Conservation (phyloP, 2,329 filamentous ascomycete species). For the Arthrobotrys sinensis region DNA sequence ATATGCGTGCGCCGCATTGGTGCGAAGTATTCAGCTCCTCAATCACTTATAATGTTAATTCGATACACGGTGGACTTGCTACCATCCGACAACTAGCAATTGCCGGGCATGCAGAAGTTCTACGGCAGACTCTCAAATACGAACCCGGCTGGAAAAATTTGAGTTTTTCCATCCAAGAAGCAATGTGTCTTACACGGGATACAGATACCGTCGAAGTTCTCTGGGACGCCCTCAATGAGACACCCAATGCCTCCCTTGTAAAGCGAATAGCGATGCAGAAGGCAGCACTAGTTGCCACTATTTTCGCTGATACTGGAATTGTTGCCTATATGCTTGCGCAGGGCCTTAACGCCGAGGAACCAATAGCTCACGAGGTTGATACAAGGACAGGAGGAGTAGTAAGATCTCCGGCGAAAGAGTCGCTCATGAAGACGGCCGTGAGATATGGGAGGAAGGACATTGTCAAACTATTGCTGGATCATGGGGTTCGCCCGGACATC, state of each 20-base stretch:
- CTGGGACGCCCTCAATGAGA: background rate
- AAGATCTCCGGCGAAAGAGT: background rate
- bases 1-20: constrained; percentile 22
- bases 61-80: background rate
- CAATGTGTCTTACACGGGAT: constrained; percentile 3
- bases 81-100: constrained; percentile 1
- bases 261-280: constrained; percentile 8
- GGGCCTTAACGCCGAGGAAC: constrained; percentile 14
- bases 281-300: background rate
- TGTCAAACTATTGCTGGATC: constrained; percentile 17
- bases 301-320: constrained; percentile 22
- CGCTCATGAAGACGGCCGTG: constrained; percentile 16
- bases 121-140: background rate
- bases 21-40: constrained; percentile 10
- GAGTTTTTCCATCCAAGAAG: background rate
- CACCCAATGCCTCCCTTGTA: background rate
- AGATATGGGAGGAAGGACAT: constrained; percentile 13
- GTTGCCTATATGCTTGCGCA: constrained; percentile 22
- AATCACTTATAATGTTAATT: constrained; percentile 25
- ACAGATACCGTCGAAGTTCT: constrained; percentile 19
- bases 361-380: background rate
- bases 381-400: background rate
- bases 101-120: constrained; percentile 6
- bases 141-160: constrained; percentile 3
- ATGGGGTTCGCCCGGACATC: constrained; percentile 9